These are phyloP conservation scores for Ilyonectria robusta DNA, from an alignment of 2,329 filamentous ascomycete genomes.

Conservation along the genomic window DNA sequence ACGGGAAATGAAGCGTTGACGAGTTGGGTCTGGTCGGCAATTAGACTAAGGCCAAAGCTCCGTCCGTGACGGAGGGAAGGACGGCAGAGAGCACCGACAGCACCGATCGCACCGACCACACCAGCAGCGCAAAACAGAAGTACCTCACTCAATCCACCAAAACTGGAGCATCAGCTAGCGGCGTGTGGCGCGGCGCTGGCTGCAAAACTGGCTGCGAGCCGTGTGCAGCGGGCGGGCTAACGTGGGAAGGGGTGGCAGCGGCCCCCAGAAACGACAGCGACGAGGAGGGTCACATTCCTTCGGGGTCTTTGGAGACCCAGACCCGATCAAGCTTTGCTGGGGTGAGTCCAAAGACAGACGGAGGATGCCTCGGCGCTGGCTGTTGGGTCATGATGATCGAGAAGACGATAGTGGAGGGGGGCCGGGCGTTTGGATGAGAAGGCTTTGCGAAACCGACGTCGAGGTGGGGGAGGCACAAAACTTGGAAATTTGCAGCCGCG, in stretches of 20 bases:
- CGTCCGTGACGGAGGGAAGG: constrained; percentile 31
- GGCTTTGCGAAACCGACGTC: constrained; percentile 5
- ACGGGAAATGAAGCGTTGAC: constrained; percentile 46
- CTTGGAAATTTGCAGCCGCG: constrained; percentile 17
- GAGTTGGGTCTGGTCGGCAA: constrained; percentile 28
- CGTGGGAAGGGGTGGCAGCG: constrained; percentile 15
- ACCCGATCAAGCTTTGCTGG: constrained; percentile 29
- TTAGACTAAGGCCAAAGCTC: constrained; percentile 31
- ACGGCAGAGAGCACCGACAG: constrained; percentile 30
- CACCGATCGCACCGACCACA: constrained; percentile 9
- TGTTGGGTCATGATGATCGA: constrained; percentile 8
- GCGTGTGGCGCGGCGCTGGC: constrained; percentile 38
- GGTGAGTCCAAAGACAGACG: constrained; percentile 15
- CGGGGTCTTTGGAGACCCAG: constrained; percentile 12
- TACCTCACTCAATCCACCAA: constrained; percentile 38
- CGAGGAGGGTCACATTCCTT: constrained; percentile 32
- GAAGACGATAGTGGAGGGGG: background rate
- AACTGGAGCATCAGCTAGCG: constrained; percentile 30
- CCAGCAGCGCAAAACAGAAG: constrained; percentile 36
- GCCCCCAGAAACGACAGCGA: constrained; percentile 23
- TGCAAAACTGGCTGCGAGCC: constrained; percentile 30
- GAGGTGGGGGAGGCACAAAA: constrained; percentile 7
- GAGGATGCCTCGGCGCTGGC: constrained; percentile 18
- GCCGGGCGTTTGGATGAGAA: background rate
- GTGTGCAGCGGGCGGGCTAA: constrained; percentile 7